Percentiles rank a stretch among this genome's conserved stretches.
Conservation (phyloP, 2,329 filamentous ascomycete genomes). For the Hypomyces rosellus region DNA sequence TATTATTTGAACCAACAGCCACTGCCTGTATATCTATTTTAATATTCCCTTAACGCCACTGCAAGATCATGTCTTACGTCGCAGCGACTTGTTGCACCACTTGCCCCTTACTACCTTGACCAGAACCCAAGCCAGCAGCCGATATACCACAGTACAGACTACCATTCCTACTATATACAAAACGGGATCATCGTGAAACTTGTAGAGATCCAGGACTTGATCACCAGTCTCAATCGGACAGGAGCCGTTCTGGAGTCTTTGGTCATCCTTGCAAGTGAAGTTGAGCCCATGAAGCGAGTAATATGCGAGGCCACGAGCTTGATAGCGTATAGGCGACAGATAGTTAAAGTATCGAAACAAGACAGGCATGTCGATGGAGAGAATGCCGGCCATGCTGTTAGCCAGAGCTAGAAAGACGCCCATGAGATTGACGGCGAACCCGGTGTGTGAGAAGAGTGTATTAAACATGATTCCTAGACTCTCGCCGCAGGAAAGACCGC, state of each 20-base stretch:
- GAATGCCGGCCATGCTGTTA: conserved; percentile 63
- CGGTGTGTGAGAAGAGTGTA: conserved; percentile 65
- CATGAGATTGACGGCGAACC: conserved; percentile 69
- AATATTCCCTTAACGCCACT: too few species aligned
- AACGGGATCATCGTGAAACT: conserved; percentile 54
- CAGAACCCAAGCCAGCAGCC: conserved; percentile 55
- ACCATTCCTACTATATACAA: conserved; percentile 58
- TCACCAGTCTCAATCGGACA: conserved; percentile 62
- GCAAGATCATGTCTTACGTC: too few species aligned
- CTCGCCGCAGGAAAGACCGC: conserved; percentile 69
- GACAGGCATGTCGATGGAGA: conserved; percentile 62
- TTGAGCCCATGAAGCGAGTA: conserved; percentile 54
- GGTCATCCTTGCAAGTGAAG: conserved; percentile 58
- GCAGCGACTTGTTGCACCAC: conserved; percentile 28
- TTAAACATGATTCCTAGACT: conserved; percentile 74
- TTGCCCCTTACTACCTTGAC: conserved; percentile 48
- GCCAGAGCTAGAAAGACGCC: conserved; percentile 63
- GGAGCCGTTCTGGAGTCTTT: conserved; percentile 51
- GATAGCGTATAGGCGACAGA: conserved; percentile 65
- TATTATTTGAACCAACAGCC: too few species aligned
- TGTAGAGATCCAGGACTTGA: conserved; percentile 62
- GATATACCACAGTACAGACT: conserved; percentile 57
- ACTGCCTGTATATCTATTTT: too few species aligned
- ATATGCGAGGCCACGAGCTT: conserved; percentile 58
- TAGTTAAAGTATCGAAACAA: conserved; percentile 65